A percentile compares a stretch with the other conserved stretches of the same genome.
phyloP scores from a whole-genome alignment of 441 rosid species.

The Croton laevigatus region DNA sequence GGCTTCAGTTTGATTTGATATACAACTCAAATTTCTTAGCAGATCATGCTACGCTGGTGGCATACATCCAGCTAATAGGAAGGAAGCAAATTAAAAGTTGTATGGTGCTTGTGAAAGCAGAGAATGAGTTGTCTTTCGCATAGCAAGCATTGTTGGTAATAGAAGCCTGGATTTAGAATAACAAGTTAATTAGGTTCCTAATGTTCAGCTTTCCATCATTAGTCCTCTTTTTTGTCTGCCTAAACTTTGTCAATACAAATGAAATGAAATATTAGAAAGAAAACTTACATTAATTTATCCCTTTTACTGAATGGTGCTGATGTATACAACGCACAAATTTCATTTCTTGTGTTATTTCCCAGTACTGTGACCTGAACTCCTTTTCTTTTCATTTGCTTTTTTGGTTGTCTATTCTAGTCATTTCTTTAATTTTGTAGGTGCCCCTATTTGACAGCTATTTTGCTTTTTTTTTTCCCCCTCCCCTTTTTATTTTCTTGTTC shows the following conservation, averaged over 20 bases:
- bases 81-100: slow-evolving; percentile 5
- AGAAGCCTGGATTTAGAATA: neutral
- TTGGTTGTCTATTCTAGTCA: neutral
- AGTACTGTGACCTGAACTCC: neutral
- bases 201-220: neutral
- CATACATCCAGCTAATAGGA: neutral
- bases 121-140: neutral
- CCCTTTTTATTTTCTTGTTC: slow-evolving; percentile 4
- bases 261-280: neutral
- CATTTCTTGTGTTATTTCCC: neutral
- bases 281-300: neutral
- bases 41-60: slow-evolving; percentile 1
- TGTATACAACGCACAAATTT: neutral
- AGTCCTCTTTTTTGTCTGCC: neutral
- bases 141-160: neutral
- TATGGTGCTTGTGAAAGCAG: neutral
- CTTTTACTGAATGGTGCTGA: neutral
- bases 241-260: neutral
- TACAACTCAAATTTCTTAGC: neutral
- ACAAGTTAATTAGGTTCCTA: neutral
- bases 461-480: neutral
- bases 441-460: neutral
- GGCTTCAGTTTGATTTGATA: neutral
- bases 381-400: neutral
- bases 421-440: neutral